A percentile compares a stretch with the other conserved stretches of the same genome.
phyloP scores from a whole-genome alignment of 2,329 filamentous ascomycete genomes.

The Penicillium concentricum region DNA sequence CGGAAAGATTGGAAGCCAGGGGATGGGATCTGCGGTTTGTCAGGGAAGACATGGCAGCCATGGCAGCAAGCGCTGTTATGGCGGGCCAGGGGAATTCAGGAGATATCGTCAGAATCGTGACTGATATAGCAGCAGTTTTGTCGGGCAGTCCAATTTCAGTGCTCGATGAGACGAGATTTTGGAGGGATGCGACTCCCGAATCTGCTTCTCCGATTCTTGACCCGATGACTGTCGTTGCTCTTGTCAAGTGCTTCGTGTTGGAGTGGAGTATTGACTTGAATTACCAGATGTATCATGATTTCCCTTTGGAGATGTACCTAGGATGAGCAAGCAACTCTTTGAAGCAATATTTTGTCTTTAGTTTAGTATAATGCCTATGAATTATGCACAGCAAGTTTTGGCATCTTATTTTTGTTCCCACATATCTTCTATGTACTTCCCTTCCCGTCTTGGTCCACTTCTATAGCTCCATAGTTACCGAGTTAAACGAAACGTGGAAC shows the following conservation, averaged over 20 bases:
- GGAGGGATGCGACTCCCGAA: neutral
- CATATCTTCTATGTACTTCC: too few relatives aligned
- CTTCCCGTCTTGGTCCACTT: too few relatives aligned
- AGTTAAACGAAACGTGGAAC: too few relatives aligned
- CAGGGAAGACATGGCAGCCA: too few relatives aligned
- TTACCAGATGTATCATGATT: conserved; percentile 12
- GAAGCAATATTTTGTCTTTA: too few relatives aligned
- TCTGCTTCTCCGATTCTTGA: neutral
- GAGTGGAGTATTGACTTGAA: conserved; percentile 12
- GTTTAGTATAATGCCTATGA: too few relatives aligned
- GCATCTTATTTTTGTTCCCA: too few relatives aligned
- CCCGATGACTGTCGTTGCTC: conserved; percentile 9
- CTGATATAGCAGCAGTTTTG: conserved; percentile 1
- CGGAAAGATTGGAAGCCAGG: too few relatives aligned
- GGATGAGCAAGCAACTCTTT: neutral
- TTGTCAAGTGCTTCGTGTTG: conserved; percentile 13
- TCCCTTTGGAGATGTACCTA: conserved; percentile 5
- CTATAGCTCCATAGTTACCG: too few relatives aligned
- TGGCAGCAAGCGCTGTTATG: conserved; percentile 9
- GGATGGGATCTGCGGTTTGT: too few relatives aligned
- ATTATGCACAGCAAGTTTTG: too few relatives aligned
- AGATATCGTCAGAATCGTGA: conserved; percentile 7
- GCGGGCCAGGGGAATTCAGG: conserved; percentile 11
- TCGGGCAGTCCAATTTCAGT: neutral
- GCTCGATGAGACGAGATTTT: conserved; percentile 5